A percentile compares a stretch with the other conserved stretches of the same genome.
These are phyloP conservation scores for Trichoderma sp. DNA, from an alignment of 2,329 filamentous ascomycete species.

Conservation along the genomic window DNA sequence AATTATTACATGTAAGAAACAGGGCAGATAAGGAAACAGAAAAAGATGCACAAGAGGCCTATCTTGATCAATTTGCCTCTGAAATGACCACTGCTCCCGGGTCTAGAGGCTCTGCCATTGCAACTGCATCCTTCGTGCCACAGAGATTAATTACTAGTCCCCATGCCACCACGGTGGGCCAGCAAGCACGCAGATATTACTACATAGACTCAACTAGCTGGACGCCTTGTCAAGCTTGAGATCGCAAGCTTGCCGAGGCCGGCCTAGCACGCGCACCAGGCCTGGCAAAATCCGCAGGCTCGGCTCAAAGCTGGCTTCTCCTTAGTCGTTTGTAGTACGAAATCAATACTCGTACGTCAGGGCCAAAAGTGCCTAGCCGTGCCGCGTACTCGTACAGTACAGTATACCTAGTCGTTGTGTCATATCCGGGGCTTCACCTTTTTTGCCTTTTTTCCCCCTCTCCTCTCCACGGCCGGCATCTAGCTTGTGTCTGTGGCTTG, in stretches of 20 bases:
- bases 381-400: not conserved
- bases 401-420: not conserved
- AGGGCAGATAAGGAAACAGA: not conserved
- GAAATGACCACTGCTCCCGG: not conserved
- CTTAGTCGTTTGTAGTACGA: not conserved
- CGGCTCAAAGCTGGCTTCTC: not conserved
- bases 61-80: not conserved
- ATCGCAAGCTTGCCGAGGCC: conserved; percentile 12
- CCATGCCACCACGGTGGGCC: conserved; percentile 7
- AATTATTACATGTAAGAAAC: not conserved
- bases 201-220: not conserved
- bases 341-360: not conserved
- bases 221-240: not conserved
- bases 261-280: conserved; percentile 9
- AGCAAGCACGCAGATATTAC: not conserved
- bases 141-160: not conserved
- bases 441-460: conserved; percentile 10
- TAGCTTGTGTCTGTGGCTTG: not conserved
- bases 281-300: not conserved
- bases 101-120: not conserved
- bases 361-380: not conserved
- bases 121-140: not conserved
- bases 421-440: not conserved
- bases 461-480: conserved; percentile 8
- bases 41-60: not conserved